Percentiles rank a stretch among this genome's conserved stretches.
phyloP scores from a whole-genome alignment of 2,329 filamentous ascomycete genomes.

The Ceratocystis cubensis region DNA sequence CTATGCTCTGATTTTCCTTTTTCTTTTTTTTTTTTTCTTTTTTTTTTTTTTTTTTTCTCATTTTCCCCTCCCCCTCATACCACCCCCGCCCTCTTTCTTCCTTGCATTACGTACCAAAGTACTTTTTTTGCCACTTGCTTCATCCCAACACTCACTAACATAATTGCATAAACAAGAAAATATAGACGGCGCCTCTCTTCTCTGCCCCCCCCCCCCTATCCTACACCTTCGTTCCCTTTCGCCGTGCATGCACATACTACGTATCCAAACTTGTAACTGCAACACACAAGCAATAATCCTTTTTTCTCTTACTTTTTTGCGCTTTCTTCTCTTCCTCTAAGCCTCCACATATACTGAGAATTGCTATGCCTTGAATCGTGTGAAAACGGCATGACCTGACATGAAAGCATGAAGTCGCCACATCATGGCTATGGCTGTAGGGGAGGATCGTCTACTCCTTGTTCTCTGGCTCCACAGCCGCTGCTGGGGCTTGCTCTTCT shows the following conservation, averaged over 20 bases:
- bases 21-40: background rate
- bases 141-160: background rate
- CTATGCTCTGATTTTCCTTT: background rate
- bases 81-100: background rate
- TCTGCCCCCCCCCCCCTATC: background rate
- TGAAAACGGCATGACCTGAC: background rate
- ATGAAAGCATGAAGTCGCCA: background rate
- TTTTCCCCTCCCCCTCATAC: background rate
- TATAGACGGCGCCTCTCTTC: background rate
- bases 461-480: conserved; percentile 1
- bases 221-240: background rate
- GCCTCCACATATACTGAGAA: background rate
- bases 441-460: conserved; percentile 6
- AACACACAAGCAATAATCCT: background rate
- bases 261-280: background rate
- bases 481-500: conserved; percentile 18
- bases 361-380: background rate
- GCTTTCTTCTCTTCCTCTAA: background rate
- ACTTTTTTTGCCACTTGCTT: background rate
- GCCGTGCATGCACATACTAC: background rate
- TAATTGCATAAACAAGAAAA: background rate
- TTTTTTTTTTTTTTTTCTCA: background rate
- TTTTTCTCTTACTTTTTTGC: background rate
- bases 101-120: background rate
- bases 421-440: background rate